Percentiles rank a stretch among this genome's conserved stretches.
Evolutionary conservation across 2,329 filamentous ascomycete genomes (phyloP).

Genomic region (Pseudogymnoascus sp.): DNA sequence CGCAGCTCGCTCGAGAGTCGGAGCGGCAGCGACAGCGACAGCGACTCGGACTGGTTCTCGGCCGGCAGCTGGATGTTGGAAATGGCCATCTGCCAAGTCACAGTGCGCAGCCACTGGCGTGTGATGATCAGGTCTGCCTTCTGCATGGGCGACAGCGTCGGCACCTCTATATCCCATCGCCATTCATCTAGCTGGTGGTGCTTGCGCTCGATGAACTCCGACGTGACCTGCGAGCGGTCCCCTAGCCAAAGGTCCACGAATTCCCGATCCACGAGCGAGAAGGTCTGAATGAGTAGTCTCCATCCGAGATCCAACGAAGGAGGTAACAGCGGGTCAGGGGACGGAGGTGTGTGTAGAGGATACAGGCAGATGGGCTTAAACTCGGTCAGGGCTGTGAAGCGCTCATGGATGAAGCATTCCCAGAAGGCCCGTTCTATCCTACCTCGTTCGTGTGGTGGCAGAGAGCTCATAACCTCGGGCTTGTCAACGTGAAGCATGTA

Average conservation of each 20-base stretch:
- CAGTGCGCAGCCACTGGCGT: conserved; percentile 39
- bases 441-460: conserved; percentile 32
- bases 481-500: conserved; percentile 38
- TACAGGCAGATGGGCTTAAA: conserved; percentile 30
- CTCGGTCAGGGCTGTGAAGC: conserved; percentile 30
- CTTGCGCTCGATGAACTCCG: conserved; percentile 37
- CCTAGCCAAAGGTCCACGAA: conserved; percentile 39
- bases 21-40: conserved; percentile 38
- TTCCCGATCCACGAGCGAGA: conserved; percentile 34
- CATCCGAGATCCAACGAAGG: conserved; percentile 34
- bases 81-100: conserved; percentile 42
- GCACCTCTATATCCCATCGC: conserved; percentile 30
- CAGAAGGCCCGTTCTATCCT: conserved; percentile 44
- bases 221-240: conserved; percentile 27
- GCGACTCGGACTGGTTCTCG: conserved; percentile 9
- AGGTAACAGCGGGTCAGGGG: conserved; percentile 33
- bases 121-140: conserved; percentile 42
- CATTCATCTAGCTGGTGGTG: conserved; percentile 35
- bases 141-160: conserved; percentile 34
- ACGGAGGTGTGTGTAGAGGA: conserved; percentile 31
- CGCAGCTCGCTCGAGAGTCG: conserved; percentile 36
- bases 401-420: conserved; percentile 48
- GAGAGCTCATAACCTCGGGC: conserved; percentile 25
- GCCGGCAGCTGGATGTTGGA: conserved; percentile 38
- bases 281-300: conserved; percentile 37